Evolutionary conservation across 2,329 filamentous ascomycete species (phyloP).

Genomic region (Bertia moriformis): DNA sequence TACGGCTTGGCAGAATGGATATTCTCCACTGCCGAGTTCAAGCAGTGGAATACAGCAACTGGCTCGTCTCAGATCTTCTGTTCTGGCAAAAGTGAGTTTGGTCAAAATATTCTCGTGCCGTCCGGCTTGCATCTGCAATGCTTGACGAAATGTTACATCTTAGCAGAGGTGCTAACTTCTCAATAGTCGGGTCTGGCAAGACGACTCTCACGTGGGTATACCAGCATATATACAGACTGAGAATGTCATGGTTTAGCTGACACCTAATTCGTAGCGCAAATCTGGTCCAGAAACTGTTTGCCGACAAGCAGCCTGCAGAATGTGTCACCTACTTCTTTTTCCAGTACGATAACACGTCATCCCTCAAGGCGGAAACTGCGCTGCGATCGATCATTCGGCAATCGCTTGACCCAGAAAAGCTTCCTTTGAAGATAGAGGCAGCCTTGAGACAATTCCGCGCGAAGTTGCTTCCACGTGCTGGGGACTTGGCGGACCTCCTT

Average conservation of each 20-base stretch:
- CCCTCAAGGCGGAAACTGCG: conserved; percentile 7
- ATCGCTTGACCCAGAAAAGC: conserved; percentile 3
- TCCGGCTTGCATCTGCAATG: too few species aligned
- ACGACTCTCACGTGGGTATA: conserved; percentile 7
- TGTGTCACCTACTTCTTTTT: conserved; percentile 11
- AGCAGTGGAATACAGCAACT: conserved; percentile 7
- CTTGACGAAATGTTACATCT: neutral
- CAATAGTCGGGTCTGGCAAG: conserved; percentile 13
- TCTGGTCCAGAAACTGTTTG: conserved; percentile 7
- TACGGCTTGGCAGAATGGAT: conserved; percentile 13
- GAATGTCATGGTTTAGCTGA: too few species aligned
- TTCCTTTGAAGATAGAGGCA: conserved; percentile 4
- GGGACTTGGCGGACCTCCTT: conserved; percentile 2
- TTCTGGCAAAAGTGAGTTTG: conserved; percentile 13
- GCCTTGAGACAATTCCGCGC: neutral
- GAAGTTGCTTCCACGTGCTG: neutral
- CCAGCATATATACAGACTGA: too few species aligned
- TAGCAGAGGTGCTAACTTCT: neutral
- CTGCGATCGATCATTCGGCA: conserved; percentile 10
- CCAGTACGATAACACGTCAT: conserved; percentile 7
- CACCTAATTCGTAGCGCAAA: conserved; percentile 5
- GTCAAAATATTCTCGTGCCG: too few species aligned
- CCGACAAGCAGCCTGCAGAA: conserved; percentile 2
- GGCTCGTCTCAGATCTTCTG: conserved; percentile 10
- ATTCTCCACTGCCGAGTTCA: conserved; percentile 9